Evolutionary conservation across 2,329 filamentous ascomycete genomes (phyloP), one percentile per base, ranked within the genome.

Genomic region (Helminthosporium solani): DNA sequence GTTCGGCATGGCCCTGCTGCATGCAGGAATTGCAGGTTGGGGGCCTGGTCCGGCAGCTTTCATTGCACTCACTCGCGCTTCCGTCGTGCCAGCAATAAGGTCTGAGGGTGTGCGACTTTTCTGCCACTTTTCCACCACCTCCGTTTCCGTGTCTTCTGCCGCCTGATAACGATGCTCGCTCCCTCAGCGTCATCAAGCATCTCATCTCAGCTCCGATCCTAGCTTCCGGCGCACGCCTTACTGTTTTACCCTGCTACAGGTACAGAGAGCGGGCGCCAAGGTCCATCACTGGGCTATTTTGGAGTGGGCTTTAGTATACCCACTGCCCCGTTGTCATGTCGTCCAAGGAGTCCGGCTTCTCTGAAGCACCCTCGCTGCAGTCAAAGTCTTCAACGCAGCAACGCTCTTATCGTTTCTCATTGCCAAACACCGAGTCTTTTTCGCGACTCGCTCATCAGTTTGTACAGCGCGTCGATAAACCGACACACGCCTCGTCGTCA

Each of bases 391-490:
- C 35, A 8, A 38, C 14, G 33, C 23, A 36, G 36, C 35, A 33
- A 31, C 6, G 21, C 42, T 44, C 19, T 23, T 54, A 7, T 31
- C 30, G 7, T 30, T 39, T 12, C 35, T 31, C 28, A 40, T 45
- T 7, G 7, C 35, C 23, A 34, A 19, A 23, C 33, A 39, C n/a
- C 28, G 33, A 39, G 11, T 2, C 36, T 6, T 18, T 12, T 25
- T 39, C 36, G 5, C n/a, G 21, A 5, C 23, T 39, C 11, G 7
- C 20, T 21, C n/a, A 21, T 33, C 33, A 11, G 42, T 30, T 12
- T 57, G 33, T 79, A 78, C 44, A 86, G 66, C 42, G 11, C 43
- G 31, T 12, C 87, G 84, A 46, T 86, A 80, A 47, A 28, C 47
- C 45, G n/a, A n/a, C n/a, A n/a, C 43, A 53, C 55, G 27, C 34